These are phyloP conservation scores for Rubia peregrina DNA, from an alignment of 305 asterid genomes.

Conservation along the genomic window DNA sequence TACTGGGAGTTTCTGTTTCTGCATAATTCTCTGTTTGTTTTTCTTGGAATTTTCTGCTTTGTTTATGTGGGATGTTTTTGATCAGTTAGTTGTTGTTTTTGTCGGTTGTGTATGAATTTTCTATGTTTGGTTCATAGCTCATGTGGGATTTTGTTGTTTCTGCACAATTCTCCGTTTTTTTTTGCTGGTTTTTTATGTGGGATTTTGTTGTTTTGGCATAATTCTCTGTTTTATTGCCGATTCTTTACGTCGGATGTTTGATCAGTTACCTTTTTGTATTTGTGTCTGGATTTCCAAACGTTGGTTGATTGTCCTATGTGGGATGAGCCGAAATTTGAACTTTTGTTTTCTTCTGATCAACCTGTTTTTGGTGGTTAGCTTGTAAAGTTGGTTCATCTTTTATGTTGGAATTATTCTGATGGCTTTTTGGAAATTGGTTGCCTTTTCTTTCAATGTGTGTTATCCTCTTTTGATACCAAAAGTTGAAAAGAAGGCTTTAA, in stretches of 20 bases:
- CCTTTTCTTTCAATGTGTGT: neutral
- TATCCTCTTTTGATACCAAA: neutral
- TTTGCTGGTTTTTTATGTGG: neutral
- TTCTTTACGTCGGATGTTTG: neutral
- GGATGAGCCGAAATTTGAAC: slow-evolving; percentile 3
- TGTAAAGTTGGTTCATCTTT: neutral
- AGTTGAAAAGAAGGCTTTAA: neutral
- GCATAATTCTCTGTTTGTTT: neutral
- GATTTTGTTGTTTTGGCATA: neutral
- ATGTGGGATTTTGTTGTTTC: neutral
- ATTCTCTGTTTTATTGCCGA: neutral
- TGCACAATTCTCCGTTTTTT: neutral
- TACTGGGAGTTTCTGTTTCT: neutral
- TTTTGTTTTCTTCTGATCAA: neutral
- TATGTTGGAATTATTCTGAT: neutral
- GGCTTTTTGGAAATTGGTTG: neutral
- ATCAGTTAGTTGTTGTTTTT: neutral
- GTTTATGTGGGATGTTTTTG: neutral
- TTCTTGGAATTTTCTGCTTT: neutral
- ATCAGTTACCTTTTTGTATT: neutral
- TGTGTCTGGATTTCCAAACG: neutral
- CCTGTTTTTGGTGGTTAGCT: neutral
- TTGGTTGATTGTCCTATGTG: neutral
- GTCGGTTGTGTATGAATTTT: slow-evolving; percentile 3
- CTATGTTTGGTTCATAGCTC: neutral